Conservation (phyloP, 495 filamentous ascomycete species). For the Penicillium macrosclerotiorum region DNA sequence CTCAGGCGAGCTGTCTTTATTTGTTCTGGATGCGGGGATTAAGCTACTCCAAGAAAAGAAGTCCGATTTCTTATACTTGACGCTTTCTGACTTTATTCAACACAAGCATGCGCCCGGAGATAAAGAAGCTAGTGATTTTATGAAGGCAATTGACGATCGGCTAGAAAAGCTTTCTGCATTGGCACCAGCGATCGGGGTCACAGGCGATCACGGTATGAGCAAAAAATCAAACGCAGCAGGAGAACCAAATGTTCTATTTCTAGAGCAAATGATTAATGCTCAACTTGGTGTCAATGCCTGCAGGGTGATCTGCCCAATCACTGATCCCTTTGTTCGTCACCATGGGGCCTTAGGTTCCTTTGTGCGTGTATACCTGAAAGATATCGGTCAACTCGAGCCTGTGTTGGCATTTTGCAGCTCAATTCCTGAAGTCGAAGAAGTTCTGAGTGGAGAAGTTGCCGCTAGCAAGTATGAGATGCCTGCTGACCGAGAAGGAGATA, state of each 20-base stretch:
- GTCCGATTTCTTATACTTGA: slow-evolving; percentile 39
- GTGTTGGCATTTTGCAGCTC: slow-evolving; percentile 14
- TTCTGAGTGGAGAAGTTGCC: slow-evolving; percentile 24
- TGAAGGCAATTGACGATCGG: slow-evolving; percentile 26
- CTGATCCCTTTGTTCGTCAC: slow-evolving; percentile 36
- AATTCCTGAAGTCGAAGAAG: slow-evolving; percentile 30
- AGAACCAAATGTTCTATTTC: slow-evolving; percentile 34
- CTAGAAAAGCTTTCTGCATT: slow-evolving; percentile 20
- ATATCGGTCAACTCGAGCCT: slow-evolving; percentile 5
- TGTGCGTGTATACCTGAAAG: slow-evolving; percentile 32
- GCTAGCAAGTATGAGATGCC: slow-evolving; percentile 31
- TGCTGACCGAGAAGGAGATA: slow-evolving; percentile 32
- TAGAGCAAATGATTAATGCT: slow-evolving; percentile 28
- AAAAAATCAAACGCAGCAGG: slow-evolving; percentile 25
- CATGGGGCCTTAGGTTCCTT: slow-evolving; percentile 37
- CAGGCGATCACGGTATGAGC: slow-evolving; percentile 40
- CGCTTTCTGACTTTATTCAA: slow-evolving; percentile 39
- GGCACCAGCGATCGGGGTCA: slow-evolving; percentile 28
- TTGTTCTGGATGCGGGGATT: slow-evolving; percentile 38
- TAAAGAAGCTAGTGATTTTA: slow-evolving; percentile 31
- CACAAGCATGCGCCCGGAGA: slow-evolving; percentile 35
- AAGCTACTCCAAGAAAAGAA: slow-evolving; percentile 32
- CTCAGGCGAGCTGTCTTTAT: slow-evolving; percentile 35
- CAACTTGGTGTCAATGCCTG: slow-evolving; percentile 23
- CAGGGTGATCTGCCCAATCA: slow-evolving; percentile 40